Conservation (phyloP, 1,139 yeast genomes). For the Taphrina pruni region DNA sequence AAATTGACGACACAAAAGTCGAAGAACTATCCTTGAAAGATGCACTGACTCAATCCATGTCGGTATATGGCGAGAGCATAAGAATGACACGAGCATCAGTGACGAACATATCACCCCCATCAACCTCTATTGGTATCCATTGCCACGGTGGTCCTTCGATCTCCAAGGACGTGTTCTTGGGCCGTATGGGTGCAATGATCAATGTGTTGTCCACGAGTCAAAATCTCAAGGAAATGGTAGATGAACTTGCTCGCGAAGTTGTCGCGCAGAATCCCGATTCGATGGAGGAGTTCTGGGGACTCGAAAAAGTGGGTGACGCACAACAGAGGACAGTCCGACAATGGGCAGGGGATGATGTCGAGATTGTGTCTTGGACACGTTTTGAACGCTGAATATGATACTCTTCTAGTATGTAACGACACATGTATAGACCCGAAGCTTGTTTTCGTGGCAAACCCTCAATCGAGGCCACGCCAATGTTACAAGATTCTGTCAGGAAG, state of each 20-base stretch:
- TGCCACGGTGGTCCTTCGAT: slow-evolving; percentile 36
- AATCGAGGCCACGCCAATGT: too few relatives aligned
- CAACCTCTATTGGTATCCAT: slow-evolving; percentile 19
- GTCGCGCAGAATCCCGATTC: slow-evolving; percentile 42
- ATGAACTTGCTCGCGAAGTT: slow-evolving; percentile 40
- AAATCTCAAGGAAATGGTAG: slow-evolving; percentile 6
- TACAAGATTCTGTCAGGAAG: too few relatives aligned
- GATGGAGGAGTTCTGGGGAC: slow-evolving; percentile 36
- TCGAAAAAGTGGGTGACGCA: slow-evolving; percentile 35
- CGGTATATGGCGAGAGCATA: slow-evolving; percentile 31
- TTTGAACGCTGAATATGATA: slow-evolving; percentile 8
- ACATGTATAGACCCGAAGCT: too few relatives aligned
- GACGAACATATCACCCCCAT: neutral
- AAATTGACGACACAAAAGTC: neutral
- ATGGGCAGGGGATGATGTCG: slow-evolving; percentile 36
- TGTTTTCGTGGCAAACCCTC: too few relatives aligned
- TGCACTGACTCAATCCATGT: slow-evolving; percentile 27
- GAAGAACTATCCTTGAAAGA: slow-evolving; percentile 7
- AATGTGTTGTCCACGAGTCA: neutral
- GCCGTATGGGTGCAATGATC: slow-evolving; percentile 34
- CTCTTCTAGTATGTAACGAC: too few relatives aligned
- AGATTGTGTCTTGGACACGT: slow-evolving; percentile 31
- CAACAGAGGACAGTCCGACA: slow-evolving; percentile 36
- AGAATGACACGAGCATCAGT: slow-evolving; percentile 7
- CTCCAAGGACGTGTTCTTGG: slow-evolving; percentile 16